A percentile compares a stretch with the other conserved stretches of the same genome.
Evolutionary conservation across 306 rosid genomes (phyloP).

Genomic region (Dicorynia guianensis): DNA sequence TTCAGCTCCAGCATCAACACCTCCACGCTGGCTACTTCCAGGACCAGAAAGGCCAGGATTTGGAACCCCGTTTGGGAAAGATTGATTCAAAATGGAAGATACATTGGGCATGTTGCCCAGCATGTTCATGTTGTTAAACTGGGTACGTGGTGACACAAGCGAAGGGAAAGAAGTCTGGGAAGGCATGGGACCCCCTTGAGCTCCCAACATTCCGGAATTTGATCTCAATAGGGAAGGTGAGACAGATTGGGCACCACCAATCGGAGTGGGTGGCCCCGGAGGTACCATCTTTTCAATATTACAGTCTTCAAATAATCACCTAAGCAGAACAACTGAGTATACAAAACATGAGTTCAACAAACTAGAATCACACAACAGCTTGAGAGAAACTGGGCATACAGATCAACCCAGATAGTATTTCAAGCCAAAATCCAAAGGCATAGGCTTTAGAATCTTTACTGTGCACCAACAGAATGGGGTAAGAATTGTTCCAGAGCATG

Average conservation of each 20-base stretch:
- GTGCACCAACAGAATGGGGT: slow-evolving; percentile 57
- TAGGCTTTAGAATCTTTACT: slow-evolving; percentile 46
- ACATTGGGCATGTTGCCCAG: slow-evolving; percentile 79
- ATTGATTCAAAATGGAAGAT: slow-evolving; percentile 76
- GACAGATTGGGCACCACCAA: slow-evolving; percentile 88
- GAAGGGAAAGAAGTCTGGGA: slow-evolving; percentile 77
- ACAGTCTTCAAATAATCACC: slow-evolving; percentile 47
- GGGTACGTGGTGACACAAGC: slow-evolving; percentile 71
- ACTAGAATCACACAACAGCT: slow-evolving; percentile 49
- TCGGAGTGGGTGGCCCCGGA: slow-evolving; percentile 86
- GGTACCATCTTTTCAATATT: slow-evolving; percentile 72
- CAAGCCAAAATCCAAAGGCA: slow-evolving; percentile 49
- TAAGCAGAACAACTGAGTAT: slow-evolving; percentile 50
- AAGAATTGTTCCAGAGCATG: slow-evolving; percentile 50
- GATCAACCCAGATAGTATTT: slow-evolving; percentile 51
- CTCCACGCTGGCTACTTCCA: slow-evolving; percentile 73
- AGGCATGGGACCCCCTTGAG: slow-evolving; percentile 77
- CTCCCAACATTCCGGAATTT: slow-evolving; percentile 85
- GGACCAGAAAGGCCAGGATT: slow-evolving; percentile 75
- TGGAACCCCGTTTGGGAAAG: slow-evolving; percentile 79
- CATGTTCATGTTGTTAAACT: slow-evolving; percentile 76
- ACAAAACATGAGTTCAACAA: slow-evolving; percentile 44
- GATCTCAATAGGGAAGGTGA: slow-evolving; percentile 82
- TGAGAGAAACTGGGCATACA: slow-evolving; percentile 31
- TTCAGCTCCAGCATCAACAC: slow-evolving; percentile 72